Conservation (phyloP, 306 rosid species). For the Rosa lucieae region DNA sequence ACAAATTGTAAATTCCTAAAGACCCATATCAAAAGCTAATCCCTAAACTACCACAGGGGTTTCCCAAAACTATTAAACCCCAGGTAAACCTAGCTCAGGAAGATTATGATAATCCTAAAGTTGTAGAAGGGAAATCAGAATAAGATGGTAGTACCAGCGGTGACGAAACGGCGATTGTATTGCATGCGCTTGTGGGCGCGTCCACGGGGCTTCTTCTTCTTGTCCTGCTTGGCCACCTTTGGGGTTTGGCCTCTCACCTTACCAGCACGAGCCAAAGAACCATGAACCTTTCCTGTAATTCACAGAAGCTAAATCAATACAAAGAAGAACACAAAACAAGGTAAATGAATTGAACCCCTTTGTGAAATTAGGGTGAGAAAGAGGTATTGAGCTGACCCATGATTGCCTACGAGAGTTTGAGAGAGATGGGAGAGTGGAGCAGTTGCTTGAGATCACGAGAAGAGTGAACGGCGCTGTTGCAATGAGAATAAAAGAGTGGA, state of each 20-base stretch:
- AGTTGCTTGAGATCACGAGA: not conserved
- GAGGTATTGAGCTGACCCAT: conserved; percentile 14
- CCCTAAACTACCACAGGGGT: not conserved
- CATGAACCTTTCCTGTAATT: conserved; percentile 50
- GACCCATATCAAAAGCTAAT: not conserved
- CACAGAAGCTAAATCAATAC: not conserved
- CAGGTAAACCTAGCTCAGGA: not conserved
- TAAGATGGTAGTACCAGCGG: conserved; percentile 35
- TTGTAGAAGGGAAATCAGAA: not conserved
- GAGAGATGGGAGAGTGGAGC: not conserved
- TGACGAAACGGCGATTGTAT: conserved; percentile 58
- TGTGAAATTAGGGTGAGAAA: not conserved
- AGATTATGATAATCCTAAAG: too few relatives aligned
- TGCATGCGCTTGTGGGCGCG: conserved; percentile 60
- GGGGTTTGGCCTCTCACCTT: conserved; percentile 60
- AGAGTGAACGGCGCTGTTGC: conserved; percentile 1
- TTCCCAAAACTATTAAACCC: too few relatives aligned
- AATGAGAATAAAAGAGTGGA: not conserved
- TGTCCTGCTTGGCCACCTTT: conserved; percentile 55
- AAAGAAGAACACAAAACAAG: not conserved
- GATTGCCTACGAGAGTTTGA: not conserved
- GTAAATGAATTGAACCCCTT: not conserved
- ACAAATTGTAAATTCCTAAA: not conserved
- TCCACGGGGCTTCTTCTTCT: conserved; percentile 59
- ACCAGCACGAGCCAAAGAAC: conserved; percentile 59